Evolutionary conservation across 2,329 filamentous ascomycete species (phyloP).

Genomic region (Nannizzia gypsea): DNA sequence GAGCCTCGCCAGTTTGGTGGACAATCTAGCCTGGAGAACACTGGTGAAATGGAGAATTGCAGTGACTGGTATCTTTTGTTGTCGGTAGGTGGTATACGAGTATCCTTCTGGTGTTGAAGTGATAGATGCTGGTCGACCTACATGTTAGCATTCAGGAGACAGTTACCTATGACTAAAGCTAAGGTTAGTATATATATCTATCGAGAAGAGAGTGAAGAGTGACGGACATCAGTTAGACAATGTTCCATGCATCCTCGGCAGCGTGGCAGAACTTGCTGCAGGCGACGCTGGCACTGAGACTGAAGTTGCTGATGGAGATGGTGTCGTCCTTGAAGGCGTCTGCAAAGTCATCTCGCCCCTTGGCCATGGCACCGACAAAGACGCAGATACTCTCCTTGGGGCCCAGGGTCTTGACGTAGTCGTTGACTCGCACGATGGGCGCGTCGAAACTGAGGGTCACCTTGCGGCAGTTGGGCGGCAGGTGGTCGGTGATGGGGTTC

Average conservation of each 20-base stretch:
- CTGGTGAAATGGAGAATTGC: neutral
- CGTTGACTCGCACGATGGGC: slow-evolving; percentile 70
- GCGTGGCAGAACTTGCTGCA: slow-evolving; percentile 99
- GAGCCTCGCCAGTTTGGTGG: slow-evolving; percentile 6
- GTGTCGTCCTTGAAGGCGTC: slow-evolving; percentile 91
- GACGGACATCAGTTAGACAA: slow-evolving; percentile 50
- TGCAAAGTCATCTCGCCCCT: slow-evolving; percentile 89
- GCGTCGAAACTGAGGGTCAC: slow-evolving; percentile 93
- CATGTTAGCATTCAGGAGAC: neutral
- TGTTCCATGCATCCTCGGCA: slow-evolving; percentile 89
- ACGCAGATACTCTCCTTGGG: slow-evolving; percentile 90
- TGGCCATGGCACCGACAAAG: slow-evolving; percentile 97
- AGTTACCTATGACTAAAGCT: neutral
- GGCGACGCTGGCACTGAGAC: slow-evolving; percentile 89
- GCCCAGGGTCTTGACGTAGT: slow-evolving; percentile 71
- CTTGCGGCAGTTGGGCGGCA: slow-evolving; percentile 94
- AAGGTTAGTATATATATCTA: neutral
- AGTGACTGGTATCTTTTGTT: neutral
- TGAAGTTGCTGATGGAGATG: slow-evolving; percentile 97
- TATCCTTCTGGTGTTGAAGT: neutral
- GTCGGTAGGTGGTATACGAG: neutral
- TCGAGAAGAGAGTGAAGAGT: neutral
- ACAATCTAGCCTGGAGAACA: slow-evolving; percentile 11
- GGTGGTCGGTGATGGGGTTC: slow-evolving; percentile 93
- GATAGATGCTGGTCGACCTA: neutral